phyloP scores from a whole-genome alignment of 2,329 filamentous ascomycete species.

The Fusarium zealandicum region DNA sequence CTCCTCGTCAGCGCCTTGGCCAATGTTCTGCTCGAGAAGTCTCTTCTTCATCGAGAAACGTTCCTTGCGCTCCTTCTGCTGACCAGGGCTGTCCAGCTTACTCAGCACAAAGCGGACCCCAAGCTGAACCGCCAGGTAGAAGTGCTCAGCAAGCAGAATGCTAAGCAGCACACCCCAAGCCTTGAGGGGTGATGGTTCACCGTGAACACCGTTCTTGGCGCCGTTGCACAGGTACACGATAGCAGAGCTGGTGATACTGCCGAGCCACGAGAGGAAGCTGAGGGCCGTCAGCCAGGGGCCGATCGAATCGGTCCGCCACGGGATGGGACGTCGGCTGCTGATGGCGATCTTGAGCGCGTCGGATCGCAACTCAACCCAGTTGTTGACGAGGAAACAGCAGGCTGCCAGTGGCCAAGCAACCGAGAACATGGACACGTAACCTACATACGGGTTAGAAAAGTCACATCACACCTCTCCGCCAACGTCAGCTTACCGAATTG shows the following conservation, averaged over 20 bases:
- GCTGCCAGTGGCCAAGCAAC: slow-evolving; percentile 95
- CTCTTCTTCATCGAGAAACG: slow-evolving; percentile 81
- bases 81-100: slow-evolving; percentile 84
- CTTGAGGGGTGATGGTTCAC: slow-evolving; percentile 73
- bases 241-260: slow-evolving; percentile 84
- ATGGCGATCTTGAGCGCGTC: slow-evolving; percentile 95
- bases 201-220: slow-evolving; percentile 68
- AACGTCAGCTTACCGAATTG: slow-evolving; percentile 66
- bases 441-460: slow-evolving; percentile 47
- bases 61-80: slow-evolving; percentile 85
- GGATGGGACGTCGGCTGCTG: slow-evolving; percentile 87
- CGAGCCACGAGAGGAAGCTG: slow-evolving; percentile 91
- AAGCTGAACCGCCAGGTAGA: slow-evolving; percentile 81
- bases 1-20: slow-evolving; percentile 60
- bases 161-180: slow-evolving; percentile 82
- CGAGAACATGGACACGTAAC: slow-evolving; percentile 90
- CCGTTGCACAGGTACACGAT: slow-evolving; percentile 89
- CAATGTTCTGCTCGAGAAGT: slow-evolving; percentile 77
- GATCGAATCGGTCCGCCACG: slow-evolving; percentile 90
- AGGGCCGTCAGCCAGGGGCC: slow-evolving; percentile 90
- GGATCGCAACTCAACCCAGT: slow-evolving; percentile 93
- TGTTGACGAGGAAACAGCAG: slow-evolving; percentile 88
- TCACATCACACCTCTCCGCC: not conserved
- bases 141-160: slow-evolving; percentile 86
- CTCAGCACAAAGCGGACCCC: slow-evolving; percentile 75